Base-by-base conservation (phyloP, 495 filamentous ascomycete genomes). In the Penicillium salamii region DNA sequence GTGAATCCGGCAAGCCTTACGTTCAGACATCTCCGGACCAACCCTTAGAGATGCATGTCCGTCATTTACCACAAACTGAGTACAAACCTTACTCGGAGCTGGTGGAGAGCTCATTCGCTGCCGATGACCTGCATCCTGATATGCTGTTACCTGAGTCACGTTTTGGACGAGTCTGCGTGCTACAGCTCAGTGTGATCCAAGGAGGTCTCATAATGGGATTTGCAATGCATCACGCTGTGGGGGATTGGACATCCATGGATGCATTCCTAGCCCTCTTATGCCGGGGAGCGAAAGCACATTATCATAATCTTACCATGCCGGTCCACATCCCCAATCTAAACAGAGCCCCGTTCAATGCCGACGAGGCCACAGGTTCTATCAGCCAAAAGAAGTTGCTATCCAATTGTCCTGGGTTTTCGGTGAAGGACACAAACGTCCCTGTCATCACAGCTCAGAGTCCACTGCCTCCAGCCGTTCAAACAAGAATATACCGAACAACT, bases 241-340 rank as follows among this genome's bases (percentile, higher is more conserved):
- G 52, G n/a, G 64, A 67, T 46, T 67, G 57, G 58, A 11, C 35
- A 7, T 67, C 64, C 3, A 49, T 65, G 15, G 40, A 65, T 37
- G 47, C 40, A 19, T 60, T 62, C 33, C 15, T 66, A 15, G 54
- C 54, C 47, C 49, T 66, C 6, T 18, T 66, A 19, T 62, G 59
- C 39, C 54, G 54, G 40, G 42, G 62, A 31, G 48, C 42, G 42
- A 56, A 58, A 43, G 54, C 56, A 15, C 24, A 58, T 37, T 54
- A 49, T 2, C 17, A 58, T 38, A 50, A 44, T 1, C 15, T 37
- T 6, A 26, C 43, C 5, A 54, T 54, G 46, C 55, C 62, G 13
- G 53, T 14, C 7, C 58, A 51, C 38, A 54, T 20, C 0, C 54
- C 59, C 17, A 57, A 62, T 36, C 52, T 66, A 13, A 55, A 60